Base-by-base conservation (phyloP, 768 basidiomycete genomes). In the Pisolithus tinctorius region DNA sequence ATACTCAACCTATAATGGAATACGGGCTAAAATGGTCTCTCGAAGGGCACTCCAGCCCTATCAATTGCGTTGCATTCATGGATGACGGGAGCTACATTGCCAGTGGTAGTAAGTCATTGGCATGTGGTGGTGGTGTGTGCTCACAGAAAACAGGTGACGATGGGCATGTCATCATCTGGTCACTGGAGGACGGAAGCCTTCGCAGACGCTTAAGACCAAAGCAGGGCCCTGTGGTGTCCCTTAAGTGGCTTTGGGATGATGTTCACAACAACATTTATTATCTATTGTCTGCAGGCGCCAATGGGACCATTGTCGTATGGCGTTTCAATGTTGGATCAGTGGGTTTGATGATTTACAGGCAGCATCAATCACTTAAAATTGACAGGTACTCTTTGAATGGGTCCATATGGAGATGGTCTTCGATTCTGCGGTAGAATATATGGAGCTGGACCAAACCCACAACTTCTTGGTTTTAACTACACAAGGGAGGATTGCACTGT, bases 81-180 rank as follows among this genome's bases (percentile, higher is more conserved):
- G 42, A 50, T 13, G 49, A 50, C 16, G 49, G 41, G 36, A 31
- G 9, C 6, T 14, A n/a, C 10, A 26, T 50, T 45, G 49, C 41
- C 4, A 45, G 41, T 44, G 49, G 49, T 29, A 27, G 49, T 50
- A 34, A 25, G 49, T 14, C 8, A 23, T 44, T 13, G 31, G 14
- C 31, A 6, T 7, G 8, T 27, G 25, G 16, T 13, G 36, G 11
- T 6, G 8, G 25, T 13, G n/a, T n/a, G n/a, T n/a, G n/a, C n/a
- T n/a, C n/a, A n/a, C n/a, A n/a, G n/a, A n/a, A 39, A 25, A 43
- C n/a, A 50, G 49, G 40, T 26, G 49, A 50, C 36, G 42, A 50
- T 23, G 41, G 49, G 10, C 49, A 50, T 34, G 29, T 44, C 16
- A 27, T 43, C 6, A 4, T 50, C 31, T 50, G 49, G 49, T 5